A percentile compares a stretch with the other conserved stretches of the same genome.
These are phyloP conservation scores for Apophysomyces elegans DNA, from an alignment of 371 early-diverging fungal genomes.

Conservation along the genomic window DNA sequence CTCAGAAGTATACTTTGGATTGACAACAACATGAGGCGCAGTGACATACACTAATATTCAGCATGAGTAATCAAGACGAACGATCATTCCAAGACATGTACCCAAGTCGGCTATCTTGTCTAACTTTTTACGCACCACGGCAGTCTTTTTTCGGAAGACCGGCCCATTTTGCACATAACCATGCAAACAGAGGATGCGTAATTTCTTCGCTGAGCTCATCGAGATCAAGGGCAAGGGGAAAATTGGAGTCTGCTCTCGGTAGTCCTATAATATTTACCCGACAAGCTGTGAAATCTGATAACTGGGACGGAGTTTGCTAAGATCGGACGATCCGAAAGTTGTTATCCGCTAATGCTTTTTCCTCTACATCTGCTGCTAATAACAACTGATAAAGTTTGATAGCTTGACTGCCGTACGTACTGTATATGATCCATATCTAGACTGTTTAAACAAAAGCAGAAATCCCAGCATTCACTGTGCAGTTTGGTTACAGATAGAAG, in stretches of 20 bases:
- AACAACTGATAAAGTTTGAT: too few relatives aligned
- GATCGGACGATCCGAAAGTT: too few relatives aligned
- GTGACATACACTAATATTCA: constrained; percentile 58
- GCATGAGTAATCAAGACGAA: neutral
- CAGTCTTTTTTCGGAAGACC: constrained; percentile 71
- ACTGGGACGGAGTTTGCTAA: too few relatives aligned
- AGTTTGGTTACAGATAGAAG: too few relatives aligned
- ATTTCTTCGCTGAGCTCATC: constrained; percentile 34
- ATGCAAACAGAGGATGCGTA: constrained; percentile 75
- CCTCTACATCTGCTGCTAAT: too few relatives aligned
- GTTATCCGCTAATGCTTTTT: too few relatives aligned
- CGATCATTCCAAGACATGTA: constrained; percentile 21
- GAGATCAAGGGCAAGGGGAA: neutral
- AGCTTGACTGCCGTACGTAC: too few relatives aligned
- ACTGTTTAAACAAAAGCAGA: too few relatives aligned
- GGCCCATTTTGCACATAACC: constrained; percentile 77
- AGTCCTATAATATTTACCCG: neutral
- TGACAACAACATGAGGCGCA: constrained; percentile 64
- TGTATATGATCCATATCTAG: too few relatives aligned
- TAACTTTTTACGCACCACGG: constrained; percentile 67
- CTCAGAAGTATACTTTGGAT: constrained; percentile 57
- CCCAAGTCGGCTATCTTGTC: constrained; percentile 67
- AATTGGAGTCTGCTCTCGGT: too few relatives aligned
- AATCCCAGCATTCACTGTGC: too few relatives aligned
- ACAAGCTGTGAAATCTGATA: too few relatives aligned